These are phyloP conservation scores for Entomortierella chlamydospora DNA, from an alignment of 192 early-diverging fungal genomes.

Conservation along the genomic window DNA sequence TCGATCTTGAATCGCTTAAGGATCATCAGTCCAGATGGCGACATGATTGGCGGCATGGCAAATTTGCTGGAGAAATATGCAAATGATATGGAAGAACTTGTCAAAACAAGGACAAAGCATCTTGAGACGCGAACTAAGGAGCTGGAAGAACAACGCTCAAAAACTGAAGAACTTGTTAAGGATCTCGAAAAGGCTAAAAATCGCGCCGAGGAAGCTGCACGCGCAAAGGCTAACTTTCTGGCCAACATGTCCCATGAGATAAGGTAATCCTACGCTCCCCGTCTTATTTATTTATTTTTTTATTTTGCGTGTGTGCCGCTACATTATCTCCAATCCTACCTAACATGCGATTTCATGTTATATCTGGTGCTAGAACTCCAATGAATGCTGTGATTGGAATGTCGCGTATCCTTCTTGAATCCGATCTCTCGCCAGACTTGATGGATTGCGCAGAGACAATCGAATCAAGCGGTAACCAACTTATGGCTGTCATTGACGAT, in stretches of 20 bases:
- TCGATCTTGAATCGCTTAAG: constrained; percentile 38
- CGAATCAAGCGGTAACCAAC: constrained; percentile 54
- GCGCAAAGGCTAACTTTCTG: constrained; percentile 69
- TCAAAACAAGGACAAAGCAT: constrained; percentile 52
- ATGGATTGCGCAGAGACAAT: constrained; percentile 68
- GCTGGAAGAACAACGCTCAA: constrained; percentile 54
- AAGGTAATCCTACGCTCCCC: no score
- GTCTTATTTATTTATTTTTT: constrained; percentile 12
- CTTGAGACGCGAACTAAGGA: constrained; percentile 57
- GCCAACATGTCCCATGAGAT: constrained; percentile 83
- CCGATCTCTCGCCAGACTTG: constrained; percentile 74
- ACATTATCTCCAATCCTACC: neutral
- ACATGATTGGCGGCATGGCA: constrained; percentile 59
- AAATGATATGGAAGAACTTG: constrained; percentile 60
- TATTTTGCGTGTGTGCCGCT: no score
- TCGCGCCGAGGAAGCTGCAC: constrained; percentile 58
- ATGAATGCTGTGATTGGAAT: constrained; percentile 83
- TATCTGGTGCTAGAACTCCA: constrained; percentile 68
- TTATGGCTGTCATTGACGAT: constrained; percentile 75
- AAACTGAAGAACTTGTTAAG: constrained; percentile 44
- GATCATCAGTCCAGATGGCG: constrained; percentile 46
- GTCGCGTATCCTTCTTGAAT: constrained; percentile 75
- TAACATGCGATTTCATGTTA: neutral
- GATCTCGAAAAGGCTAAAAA: constrained; percentile 60
- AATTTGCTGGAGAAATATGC: constrained; percentile 57